A percentile compares a stretch with the other conserved stretches of the same genome.
These are phyloP conservation scores for Knufia petricola DNA, from an alignment of 2,329 filamentous ascomycete species.

Conservation along the genomic window DNA sequence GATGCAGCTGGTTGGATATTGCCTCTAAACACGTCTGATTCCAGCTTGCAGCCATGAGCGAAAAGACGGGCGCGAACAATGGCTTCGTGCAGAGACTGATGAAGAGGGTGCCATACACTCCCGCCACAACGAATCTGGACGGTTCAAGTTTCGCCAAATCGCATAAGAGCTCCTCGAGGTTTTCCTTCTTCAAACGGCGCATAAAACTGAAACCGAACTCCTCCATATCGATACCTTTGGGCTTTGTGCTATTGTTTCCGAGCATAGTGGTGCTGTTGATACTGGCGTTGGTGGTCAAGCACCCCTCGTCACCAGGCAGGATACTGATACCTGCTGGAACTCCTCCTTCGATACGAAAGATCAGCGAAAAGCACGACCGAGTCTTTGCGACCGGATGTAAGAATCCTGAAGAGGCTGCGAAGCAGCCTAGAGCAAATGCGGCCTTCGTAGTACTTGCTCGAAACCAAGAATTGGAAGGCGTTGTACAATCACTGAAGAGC, in stretches of 20 bases:
- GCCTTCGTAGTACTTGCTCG: conserved; percentile 91
- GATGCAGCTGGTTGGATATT: conserved; percentile 3
- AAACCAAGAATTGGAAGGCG: conserved; percentile 93
- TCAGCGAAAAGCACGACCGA: conserved; percentile 94
- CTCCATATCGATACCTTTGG: conserved; percentile 81
- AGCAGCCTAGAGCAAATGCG: conserved; percentile 75
- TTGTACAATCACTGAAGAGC: conserved; percentile 93
- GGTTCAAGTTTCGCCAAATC: conserved; percentile 38
- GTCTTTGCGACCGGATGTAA: conserved; percentile 88
- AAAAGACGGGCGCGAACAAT: conserved; percentile 28
- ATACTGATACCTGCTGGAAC: conserved; percentile 82
- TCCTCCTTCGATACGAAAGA: conserved; percentile 88
- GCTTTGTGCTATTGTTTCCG: conserved; percentile 86
- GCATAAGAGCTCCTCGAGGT: conserved; percentile 34
- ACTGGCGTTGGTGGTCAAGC: conserved; percentile 76
- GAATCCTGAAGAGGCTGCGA: conserved; percentile 60
- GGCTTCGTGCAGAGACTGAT: conserved; percentile 45
- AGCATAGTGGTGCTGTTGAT: conserved; percentile 85
- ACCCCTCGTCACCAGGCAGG: conserved; percentile 70
- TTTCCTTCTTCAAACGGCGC: conserved; percentile 77
- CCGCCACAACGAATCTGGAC: conserved; percentile 36
- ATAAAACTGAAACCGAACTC: conserved; percentile 87
- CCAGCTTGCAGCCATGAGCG: conserved; percentile 3
- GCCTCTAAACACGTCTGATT: not conserved
- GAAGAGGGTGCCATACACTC: conserved; percentile 42